Evolutionary conservation across 2,329 filamentous ascomycete species (phyloP).

Genomic region (Aspergillus melleus): DNA sequence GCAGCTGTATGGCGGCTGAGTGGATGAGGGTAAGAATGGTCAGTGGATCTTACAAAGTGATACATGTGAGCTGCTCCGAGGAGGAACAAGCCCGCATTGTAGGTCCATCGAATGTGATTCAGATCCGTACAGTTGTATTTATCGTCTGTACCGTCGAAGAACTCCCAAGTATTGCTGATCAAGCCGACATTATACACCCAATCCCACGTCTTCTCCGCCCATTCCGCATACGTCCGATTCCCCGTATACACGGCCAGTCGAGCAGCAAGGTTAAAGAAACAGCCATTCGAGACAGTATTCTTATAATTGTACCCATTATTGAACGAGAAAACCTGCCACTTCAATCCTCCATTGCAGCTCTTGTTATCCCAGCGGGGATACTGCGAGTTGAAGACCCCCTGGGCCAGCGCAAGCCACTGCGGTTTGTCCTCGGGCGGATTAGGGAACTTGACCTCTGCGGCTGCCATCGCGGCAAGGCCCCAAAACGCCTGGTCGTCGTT

Average conservation of each 20-base stretch:
- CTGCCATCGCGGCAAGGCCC: constrained; percentile 57
- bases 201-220: constrained; percentile 68
- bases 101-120: constrained; percentile 58
- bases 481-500: constrained; percentile 62
- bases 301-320: constrained; percentile 36
- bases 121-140: constrained; percentile 54
- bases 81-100: constrained; percentile 58
- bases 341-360: constrained; percentile 69
- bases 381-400: constrained; percentile 80
- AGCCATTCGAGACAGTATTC: constrained; percentile 36
- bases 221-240: constrained; percentile 47
- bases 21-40: too few species aligned
- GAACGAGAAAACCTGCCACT: constrained; percentile 36
- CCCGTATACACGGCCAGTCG: constrained; percentile 33
- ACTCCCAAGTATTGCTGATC: constrained; percentile 39
- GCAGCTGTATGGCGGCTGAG: too few species aligned
- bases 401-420: constrained; percentile 75
- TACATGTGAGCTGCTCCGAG: constrained; percentile 59
- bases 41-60: constrained; percentile 53
- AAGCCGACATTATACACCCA: constrained; percentile 55
- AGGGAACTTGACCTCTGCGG: constrained; percentile 49
- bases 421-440: constrained; percentile 51
- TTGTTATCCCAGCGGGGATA: constrained; percentile 66
- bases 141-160: constrained; percentile 5
- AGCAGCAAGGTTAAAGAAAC: constrained; percentile 34